phyloP scores from a whole-genome alignment of 2,329 filamentous ascomycete genomes.

The Lasiodiplodia theobromae region DNA sequence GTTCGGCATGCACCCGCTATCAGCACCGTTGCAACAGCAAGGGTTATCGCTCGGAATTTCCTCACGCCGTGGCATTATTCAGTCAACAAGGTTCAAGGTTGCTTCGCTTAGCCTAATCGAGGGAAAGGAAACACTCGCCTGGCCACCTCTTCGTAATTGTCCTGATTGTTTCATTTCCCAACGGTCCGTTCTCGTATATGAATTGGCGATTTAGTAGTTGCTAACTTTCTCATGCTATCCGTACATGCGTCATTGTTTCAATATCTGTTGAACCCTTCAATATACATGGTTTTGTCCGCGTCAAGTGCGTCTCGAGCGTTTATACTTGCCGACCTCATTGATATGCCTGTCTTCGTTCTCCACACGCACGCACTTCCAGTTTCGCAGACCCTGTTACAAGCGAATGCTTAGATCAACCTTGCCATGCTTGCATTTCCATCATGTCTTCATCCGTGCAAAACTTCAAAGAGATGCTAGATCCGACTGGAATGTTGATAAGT shows the following conservation, averaged over 20 bases:
- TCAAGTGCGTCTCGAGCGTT: background rate
- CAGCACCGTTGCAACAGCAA: background rate
- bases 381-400: background rate
- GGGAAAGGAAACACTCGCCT: background rate
- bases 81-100: background rate
- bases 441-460: too few species aligned
- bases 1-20: conserved; percentile 16
- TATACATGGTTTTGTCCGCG: background rate
- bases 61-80: background rate
- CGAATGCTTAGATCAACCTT: background rate
- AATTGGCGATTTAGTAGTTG: background rate
- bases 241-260: too few species aligned
- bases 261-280: background rate
- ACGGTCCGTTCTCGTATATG: background rate
- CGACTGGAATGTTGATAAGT: too few species aligned
- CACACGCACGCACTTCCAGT: background rate
- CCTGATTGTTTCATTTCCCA: background rate
- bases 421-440: too few species aligned
- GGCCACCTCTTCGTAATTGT: background rate
- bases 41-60: background rate
- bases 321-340: background rate
- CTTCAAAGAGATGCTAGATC: too few species aligned
- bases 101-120: background rate
- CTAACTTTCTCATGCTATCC: background rate
- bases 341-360: background rate